phyloP scores from a whole-genome alignment of 306 rosid species.

The Rubus parviflorus region DNA sequence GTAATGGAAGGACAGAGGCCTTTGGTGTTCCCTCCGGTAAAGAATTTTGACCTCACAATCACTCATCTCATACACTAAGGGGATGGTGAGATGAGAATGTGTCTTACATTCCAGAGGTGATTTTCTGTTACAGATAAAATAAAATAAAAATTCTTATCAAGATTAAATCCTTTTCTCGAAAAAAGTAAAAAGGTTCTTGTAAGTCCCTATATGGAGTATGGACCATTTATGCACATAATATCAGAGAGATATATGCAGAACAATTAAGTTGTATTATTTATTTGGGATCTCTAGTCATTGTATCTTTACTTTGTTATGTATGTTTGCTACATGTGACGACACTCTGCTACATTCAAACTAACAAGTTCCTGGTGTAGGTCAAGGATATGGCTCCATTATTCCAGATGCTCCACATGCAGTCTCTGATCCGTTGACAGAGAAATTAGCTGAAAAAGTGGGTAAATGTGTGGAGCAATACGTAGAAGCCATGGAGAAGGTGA shows the following conservation, averaged over 20 bases:
- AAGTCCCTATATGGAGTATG: background rate
- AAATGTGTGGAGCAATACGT: slow-evolving; percentile 67
- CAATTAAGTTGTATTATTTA: background rate
- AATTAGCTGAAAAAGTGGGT: slow-evolving; percentile 59
- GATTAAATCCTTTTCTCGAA: too few species aligned
- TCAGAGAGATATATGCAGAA: background rate
- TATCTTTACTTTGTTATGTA: background rate
- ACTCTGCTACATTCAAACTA: background rate
- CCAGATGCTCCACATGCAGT: slow-evolving; percentile 56
- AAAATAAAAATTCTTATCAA: background rate
- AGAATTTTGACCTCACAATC: background rate
- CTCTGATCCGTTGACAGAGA: slow-evolving; percentile 53
- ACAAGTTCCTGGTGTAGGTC: slow-evolving; percentile 45
- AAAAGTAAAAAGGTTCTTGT: too few species aligned
- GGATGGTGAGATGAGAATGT: background rate
- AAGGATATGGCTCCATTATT: slow-evolving; percentile 67
- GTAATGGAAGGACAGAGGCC: background rate
- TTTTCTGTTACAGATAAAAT: background rate
- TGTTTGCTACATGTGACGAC: background rate
- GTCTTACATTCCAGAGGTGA: background rate
- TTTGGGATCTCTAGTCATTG: background rate
- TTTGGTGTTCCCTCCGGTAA: background rate
- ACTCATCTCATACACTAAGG: too few species aligned
- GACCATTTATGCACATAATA: background rate
- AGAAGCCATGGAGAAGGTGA: slow-evolving; percentile 94